Conservation (phyloP, 73 alveolate species). For the Paramecium bursaria region DNA sequence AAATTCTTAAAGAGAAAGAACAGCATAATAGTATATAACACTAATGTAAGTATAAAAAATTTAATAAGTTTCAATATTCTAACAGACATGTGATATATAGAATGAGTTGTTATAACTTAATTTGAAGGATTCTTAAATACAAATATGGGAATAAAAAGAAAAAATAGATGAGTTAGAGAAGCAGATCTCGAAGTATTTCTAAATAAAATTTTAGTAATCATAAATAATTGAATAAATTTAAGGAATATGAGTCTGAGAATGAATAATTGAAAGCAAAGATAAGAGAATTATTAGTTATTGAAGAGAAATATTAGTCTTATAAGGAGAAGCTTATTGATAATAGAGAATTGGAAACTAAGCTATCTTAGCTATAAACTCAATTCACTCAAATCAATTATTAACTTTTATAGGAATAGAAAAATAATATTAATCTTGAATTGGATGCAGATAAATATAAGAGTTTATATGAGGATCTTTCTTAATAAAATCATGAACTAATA, state of each 20-base stretch:
- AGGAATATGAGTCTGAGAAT: slow-evolving; percentile 31
- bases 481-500: slow-evolving; percentile 21
- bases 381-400: background rate
- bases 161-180: slow-evolving; percentile 8
- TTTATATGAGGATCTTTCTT: too few species aligned
- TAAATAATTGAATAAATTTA: slow-evolving; percentile 5
- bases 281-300: background rate
- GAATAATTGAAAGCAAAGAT: slow-evolving; percentile 43
- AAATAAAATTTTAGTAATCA: background rate
- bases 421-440: background rate
- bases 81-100: background rate
- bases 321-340: background rate
- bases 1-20: background rate
- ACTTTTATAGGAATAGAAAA: slow-evolving; percentile 30
- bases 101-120: slow-evolving; percentile 11
- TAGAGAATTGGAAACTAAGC: slow-evolving; percentile 13
- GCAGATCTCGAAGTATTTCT: background rate
- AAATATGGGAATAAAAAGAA: background rate
- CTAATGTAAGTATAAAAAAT: too few species aligned
- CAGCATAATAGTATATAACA: background rate
- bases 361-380: background rate
- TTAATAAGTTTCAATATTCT: background rate
- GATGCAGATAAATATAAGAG: background rate
- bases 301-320: background rate
- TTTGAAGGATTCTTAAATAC: slow-evolving; percentile 17